Evolutionary conservation across 2,329 filamentous ascomycete species (phyloP).

Genomic region (Clonostachys chloroleuca): DNA sequence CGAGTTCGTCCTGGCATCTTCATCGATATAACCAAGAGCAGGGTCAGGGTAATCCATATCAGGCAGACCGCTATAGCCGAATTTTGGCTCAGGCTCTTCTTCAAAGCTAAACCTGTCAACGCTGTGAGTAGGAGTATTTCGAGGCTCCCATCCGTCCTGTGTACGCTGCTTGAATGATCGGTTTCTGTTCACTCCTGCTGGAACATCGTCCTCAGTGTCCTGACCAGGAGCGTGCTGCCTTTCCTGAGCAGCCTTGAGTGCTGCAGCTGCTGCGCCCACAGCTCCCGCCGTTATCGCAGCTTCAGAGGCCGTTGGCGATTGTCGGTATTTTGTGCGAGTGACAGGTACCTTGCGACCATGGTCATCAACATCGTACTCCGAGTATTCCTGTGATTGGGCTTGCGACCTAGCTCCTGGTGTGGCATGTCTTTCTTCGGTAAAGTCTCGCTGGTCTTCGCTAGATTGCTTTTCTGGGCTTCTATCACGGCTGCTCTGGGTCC

Average conservation of each 20-base stretch:
- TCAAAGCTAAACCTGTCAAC: conserved; percentile 52
- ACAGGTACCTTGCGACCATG: conserved; percentile 50
- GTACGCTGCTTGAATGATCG: conserved; percentile 65
- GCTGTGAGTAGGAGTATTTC: conserved; percentile 53
- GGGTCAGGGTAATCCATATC: conserved; percentile 67
- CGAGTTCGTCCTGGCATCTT: conserved; percentile 78
- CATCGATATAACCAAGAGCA: conserved; percentile 65
- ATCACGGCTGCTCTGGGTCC: conserved; percentile 22
- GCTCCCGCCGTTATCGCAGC: conserved; percentile 53
- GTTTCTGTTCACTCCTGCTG: conserved; percentile 52
- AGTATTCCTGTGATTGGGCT: conserved; percentile 38
- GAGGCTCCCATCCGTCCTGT: conserved; percentile 48
- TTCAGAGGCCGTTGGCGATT: conserved; percentile 53
- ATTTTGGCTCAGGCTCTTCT: conserved; percentile 45
- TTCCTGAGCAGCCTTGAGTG: conserved; percentile 43
- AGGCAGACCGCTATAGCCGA: conserved; percentile 69
- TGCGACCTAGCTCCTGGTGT: conserved; percentile 32
- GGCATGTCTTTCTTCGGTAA: conserved; percentile 29
- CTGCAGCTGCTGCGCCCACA: conserved; percentile 46
- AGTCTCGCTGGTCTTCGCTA: conserved; percentile 28
- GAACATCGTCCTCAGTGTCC: conserved; percentile 28
- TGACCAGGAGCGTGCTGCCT: conserved; percentile 30
- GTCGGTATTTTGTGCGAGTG: conserved; percentile 26
- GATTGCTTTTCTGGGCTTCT: conserved; percentile 36
- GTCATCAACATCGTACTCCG: conserved; percentile 54